Percentiles rank a stretch among this genome's conserved stretches.
Conservation (phyloP, 371 early-diverging fungal genomes). For the Synchytrium microbalum region DNA sequence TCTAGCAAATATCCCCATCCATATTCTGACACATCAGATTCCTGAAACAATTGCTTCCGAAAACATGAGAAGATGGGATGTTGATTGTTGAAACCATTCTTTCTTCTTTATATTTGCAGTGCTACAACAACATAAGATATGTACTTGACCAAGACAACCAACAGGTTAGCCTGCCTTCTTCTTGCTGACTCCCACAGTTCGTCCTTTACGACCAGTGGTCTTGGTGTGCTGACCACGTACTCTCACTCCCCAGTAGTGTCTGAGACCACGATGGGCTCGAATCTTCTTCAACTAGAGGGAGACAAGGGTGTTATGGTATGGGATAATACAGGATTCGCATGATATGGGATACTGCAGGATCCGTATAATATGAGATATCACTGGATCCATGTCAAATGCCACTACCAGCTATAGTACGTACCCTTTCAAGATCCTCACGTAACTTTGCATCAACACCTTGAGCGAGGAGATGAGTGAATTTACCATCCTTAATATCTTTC, state of each 20-base stretch:
- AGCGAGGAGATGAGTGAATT: slow-evolving; percentile 87
- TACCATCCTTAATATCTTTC: slow-evolving; percentile 93
- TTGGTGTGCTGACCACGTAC: slow-evolving; percentile 54
- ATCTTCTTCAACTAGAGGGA: slow-evolving; percentile 80
- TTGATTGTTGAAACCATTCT: no score
- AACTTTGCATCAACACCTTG: slow-evolving; percentile 92
- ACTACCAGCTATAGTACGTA: slow-evolving; percentile 12
- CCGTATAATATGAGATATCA: no score
- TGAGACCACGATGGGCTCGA: slow-evolving; percentile 87
- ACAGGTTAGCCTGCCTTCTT: slow-evolving; percentile 59
- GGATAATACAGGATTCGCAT: background rate
- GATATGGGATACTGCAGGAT: no score
- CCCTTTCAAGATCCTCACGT: slow-evolving; percentile 93
- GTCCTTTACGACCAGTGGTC: slow-evolving; percentile 97
- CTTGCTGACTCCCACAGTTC: slow-evolving; percentile 95
- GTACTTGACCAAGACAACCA: background rate
- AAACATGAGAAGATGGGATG: no score
- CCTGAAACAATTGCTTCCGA: no score
- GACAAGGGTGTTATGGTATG: background rate
- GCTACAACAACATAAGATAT: background rate
- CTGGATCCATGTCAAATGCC: background rate
- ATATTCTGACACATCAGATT: no score
- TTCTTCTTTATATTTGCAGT: no score
- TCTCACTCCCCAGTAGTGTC: slow-evolving; percentile 95
- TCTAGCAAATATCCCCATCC: no score